A percentile compares a stretch with the other conserved stretches of the same genome.
These are phyloP conservation scores for Aspergillus sparsus DNA, from an alignment of 495 filamentous ascomycete genomes.

Conservation along the genomic window DNA sequence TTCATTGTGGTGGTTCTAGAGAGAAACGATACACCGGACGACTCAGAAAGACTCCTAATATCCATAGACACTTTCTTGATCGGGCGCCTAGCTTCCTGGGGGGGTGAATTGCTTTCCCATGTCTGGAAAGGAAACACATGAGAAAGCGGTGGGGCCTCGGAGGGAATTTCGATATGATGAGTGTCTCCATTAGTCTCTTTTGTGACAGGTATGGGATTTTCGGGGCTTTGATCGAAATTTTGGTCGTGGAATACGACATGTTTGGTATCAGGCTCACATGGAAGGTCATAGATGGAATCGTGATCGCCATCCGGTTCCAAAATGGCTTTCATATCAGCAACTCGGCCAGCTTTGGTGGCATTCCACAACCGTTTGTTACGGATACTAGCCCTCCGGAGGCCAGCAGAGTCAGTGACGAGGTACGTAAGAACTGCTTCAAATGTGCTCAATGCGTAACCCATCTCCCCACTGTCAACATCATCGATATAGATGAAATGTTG, in stretches of 20 bases:
- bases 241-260: slow-evolving; percentile 38
- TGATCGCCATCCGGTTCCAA: slow-evolving; percentile 67
- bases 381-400: slow-evolving; percentile 77
- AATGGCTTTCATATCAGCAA: slow-evolving; percentile 73
- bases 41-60: slow-evolving; percentile 80
- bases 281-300: slow-evolving; percentile 45
- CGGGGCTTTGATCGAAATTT: too few species aligned
- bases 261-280: slow-evolving; percentile 40
- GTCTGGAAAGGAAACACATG: slow-evolving; percentile 91
- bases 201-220: too few species aligned
- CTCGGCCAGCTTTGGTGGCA: slow-evolving; percentile 71
- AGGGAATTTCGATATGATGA: slow-evolving; percentile 32
- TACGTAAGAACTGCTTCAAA: slow-evolving; percentile 95
- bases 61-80: slow-evolving; percentile 88
- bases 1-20: slow-evolving; percentile 76
- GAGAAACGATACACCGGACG: slow-evolving; percentile 73
- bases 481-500: slow-evolving; percentile 95
- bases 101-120: slow-evolving; percentile 41
- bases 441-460: slow-evolving; percentile 95
- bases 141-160: slow-evolving; percentile 65
- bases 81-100: slow-evolving; percentile 47
- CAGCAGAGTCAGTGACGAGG: slow-evolving; percentile 77
- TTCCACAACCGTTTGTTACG: slow-evolving; percentile 89
- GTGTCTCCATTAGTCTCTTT: slow-evolving; percentile 28
- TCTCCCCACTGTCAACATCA: slow-evolving; percentile 95